phyloP scores from a whole-genome alignment of 441 rosid species.

The Francoa sonchifolia region DNA sequence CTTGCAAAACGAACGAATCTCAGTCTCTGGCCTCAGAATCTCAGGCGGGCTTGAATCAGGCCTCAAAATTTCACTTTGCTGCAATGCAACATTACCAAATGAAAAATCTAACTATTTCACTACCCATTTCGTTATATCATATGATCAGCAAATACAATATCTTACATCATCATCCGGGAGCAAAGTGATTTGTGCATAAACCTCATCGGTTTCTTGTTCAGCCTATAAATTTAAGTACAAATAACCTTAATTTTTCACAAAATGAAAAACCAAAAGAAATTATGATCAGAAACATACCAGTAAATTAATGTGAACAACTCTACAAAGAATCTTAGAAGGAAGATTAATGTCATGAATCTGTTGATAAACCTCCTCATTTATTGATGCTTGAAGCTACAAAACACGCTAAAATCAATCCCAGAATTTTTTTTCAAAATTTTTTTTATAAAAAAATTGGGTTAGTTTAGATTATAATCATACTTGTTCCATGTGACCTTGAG shows the following conservation, averaged over 20 bases:
- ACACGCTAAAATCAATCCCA: conserved; percentile 11
- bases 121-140: not conserved
- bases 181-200: conserved; percentile 87
- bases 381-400: conserved; percentile 73
- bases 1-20: conserved; percentile 68
- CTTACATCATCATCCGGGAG: conserved; percentile 57
- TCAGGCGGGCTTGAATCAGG: conserved; percentile 44
- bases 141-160: not conserved
- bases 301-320: conserved; percentile 48
- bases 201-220: conserved; percentile 87
- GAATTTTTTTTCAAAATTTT: too few species aligned
- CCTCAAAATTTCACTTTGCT: conserved; percentile 55
- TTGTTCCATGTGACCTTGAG: too few species aligned
- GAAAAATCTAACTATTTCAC: not conserved
- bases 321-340: conserved; percentile 78
- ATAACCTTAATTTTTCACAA: conserved; percentile 2
- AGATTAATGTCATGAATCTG: conserved; percentile 54
- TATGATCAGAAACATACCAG: conserved; percentile 33
- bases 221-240: conserved; percentile 33
- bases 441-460: too few species aligned
- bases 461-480: too few species aligned
- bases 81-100: conserved; percentile 3
- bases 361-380: conserved; percentile 69
- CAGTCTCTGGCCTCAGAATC: conserved; percentile 32
- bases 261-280: not conserved